Conservation (phyloP, 441 rosid species). For the Rhodomyrtus psidioides region DNA sequence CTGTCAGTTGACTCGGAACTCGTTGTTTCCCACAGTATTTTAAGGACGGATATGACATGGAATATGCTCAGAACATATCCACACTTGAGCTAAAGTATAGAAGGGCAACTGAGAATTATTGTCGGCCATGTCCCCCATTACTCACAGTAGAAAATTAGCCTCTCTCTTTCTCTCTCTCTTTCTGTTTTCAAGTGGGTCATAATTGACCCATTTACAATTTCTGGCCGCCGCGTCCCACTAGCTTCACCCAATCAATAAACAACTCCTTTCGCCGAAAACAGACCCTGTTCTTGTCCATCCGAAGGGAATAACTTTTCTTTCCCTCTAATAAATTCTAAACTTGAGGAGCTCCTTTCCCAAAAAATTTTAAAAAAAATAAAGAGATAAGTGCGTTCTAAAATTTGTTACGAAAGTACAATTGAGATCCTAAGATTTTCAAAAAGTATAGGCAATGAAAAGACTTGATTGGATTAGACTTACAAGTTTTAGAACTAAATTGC, state of each 20-base stretch:
- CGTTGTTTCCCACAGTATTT: not conserved
- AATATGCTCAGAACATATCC: not conserved
- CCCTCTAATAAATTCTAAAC: not conserved
- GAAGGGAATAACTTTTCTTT: not conserved
- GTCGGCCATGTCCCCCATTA: not conserved
- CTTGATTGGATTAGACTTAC: too few relatives aligned
- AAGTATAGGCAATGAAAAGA: too few relatives aligned
- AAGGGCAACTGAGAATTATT: not conserved
- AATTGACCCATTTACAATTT: not conserved
- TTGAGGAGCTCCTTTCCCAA: not conserved
- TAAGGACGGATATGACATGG: not conserved
- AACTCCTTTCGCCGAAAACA: not conserved
- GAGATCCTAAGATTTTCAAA: too few relatives aligned
- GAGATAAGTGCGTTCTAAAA: too few relatives aligned
- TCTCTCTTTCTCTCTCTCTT: not conserved
- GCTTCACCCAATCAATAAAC: not conserved
- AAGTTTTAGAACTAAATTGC: too few relatives aligned
- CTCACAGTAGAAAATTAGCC: not conserved
- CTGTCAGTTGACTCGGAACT: not conserved
- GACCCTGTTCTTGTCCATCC: not conserved
- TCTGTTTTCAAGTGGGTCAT: not conserved
- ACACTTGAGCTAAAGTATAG: not conserved
- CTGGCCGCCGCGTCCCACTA: not conserved
- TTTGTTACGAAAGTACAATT: too few relatives aligned
- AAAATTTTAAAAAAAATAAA: not conserved